These are phyloP conservation scores for Fusarium staphyleae DNA, from an alignment of 2,329 filamentous ascomycete species.

Conservation along the genomic window DNA sequence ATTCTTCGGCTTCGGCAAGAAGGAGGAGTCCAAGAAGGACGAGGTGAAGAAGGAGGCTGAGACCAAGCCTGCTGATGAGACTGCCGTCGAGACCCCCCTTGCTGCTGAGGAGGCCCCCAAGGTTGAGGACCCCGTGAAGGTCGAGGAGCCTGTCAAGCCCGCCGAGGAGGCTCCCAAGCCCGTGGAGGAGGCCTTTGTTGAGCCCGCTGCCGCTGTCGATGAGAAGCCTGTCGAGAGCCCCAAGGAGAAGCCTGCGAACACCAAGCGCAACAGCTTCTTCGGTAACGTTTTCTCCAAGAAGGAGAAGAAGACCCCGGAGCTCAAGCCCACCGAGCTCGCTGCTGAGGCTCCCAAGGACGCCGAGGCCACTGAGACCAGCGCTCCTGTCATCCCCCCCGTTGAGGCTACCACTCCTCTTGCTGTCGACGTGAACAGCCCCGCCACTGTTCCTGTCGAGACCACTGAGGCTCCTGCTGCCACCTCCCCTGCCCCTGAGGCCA, in stretches of 20 bases:
- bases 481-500: slow-evolving; percentile 59
- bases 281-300: slow-evolving; percentile 60
- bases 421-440: slow-evolving; percentile 59
- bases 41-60: slow-evolving; percentile 58
- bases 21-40: slow-evolving; percentile 55
- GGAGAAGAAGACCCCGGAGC: slow-evolving; percentile 65
- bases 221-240: slow-evolving; percentile 51
- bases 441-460: slow-evolving; percentile 56
- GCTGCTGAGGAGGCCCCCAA: slow-evolving; percentile 48
- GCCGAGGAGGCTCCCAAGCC: slow-evolving; percentile 43
- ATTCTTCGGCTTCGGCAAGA: slow-evolving; percentile 69
- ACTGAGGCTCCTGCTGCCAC: slow-evolving; percentile 52
- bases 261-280: slow-evolving; percentile 66
- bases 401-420: slow-evolving; percentile 64
- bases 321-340: slow-evolving; percentile 53
- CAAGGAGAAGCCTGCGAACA: slow-evolving; percentile 53
- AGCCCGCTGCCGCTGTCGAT: slow-evolving; percentile 43
- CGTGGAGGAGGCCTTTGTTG: slow-evolving; percentile 48
- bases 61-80: slow-evolving; percentile 48
- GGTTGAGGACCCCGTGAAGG: slow-evolving; percentile 44
- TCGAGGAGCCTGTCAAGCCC: slow-evolving; percentile 27
- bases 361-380: slow-evolving; percentile 56
- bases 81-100: slow-evolving; percentile 40
- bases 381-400: slow-evolving; percentile 66
- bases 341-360: slow-evolving; percentile 54